Evolutionary conservation across 2,329 filamentous ascomycete genomes (phyloP), one percentile per base, ranked within the genome.

Genomic region (Bipolaris zeicola): DNA sequence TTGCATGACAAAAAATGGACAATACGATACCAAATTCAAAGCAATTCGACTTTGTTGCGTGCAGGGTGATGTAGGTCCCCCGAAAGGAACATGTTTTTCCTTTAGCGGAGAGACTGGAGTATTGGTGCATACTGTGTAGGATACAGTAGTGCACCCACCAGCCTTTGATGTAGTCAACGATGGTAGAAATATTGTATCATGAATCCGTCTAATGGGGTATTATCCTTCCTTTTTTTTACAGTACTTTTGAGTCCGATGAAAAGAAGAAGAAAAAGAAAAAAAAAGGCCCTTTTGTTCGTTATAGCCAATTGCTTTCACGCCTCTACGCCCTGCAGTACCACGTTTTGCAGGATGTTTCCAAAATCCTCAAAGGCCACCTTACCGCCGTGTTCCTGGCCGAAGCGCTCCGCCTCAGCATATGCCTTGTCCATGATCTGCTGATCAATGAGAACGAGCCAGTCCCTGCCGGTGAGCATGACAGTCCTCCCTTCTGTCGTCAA

Each of bases 391-490:
- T 55, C 57, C 13, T 69, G 62, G 0, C 69, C 68, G 50, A 62
- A 62, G 1, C 58, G 57, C 50, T 73, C 71, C 5, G 71, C 74
- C 41, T 74, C 68, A 18, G 55, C 62, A 64, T 81, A 82, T 18
- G 75, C 74, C 42, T 63, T 63, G 38, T 52, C 58, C 78, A 82
- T 78, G 28, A 79, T 65, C 14, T 73, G 65, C 24, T 64, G 62
- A 31, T 73, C 72, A 6, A 82, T 67, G 45, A 65, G 70, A 0
- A 80, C 77, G 24, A 79, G 63, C 79, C 79, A 81, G 4, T 77
- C 77, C 13, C 64, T 72, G 10, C 74, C 74, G 14, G 80, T 82
- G 3, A 81, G 69, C 69, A 81, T 68, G 3, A 74, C 74, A 51
- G 76, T 60, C 8, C 62, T 50, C 24, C 60, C 67, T 13, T 65